These are phyloP conservation scores for Phytophthora quininea DNA, from an alignment of 352 stramenopile genomes.

Conservation along the genomic window DNA sequence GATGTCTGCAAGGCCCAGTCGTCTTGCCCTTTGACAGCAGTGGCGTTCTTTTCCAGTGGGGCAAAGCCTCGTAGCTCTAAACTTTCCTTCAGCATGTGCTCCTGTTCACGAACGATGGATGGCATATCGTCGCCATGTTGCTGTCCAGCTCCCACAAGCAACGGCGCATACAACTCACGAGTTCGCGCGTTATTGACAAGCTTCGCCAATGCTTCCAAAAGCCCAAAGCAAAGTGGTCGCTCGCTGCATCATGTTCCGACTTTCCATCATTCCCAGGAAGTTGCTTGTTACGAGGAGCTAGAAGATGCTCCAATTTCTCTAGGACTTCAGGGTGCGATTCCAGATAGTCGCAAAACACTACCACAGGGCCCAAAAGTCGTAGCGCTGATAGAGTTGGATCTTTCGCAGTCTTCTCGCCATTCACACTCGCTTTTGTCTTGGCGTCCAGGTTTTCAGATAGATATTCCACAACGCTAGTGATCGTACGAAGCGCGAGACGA, in stretches of 20 bases:
- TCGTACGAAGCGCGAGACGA: conserved; percentile 51
- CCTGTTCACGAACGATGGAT: conserved; percentile 34
- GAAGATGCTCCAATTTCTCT: conserved; percentile 47
- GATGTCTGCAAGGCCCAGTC: conserved; percentile 36
- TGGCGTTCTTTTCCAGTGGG: conserved; percentile 41
- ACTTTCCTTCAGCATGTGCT: conserved; percentile 72
- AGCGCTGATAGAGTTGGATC: conserved; percentile 19
- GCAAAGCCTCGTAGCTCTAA: conserved; percentile 74
- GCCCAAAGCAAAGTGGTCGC: conserved; percentile 30
- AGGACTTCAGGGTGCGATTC: conserved; percentile 52
- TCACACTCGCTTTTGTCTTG: conserved; percentile 18
- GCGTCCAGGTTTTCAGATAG: conserved; percentile 40
- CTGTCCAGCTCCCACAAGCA: too few relatives aligned
- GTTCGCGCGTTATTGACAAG: conserved; percentile 63
- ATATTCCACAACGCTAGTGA: conserved; percentile 59
- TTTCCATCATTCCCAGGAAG: conserved; percentile 24
- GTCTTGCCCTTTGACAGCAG: conserved; percentile 19
- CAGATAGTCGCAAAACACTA: conserved; percentile 76
- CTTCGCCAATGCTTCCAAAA: conserved; percentile 60
- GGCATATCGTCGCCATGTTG: not conserved
- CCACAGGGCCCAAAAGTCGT: conserved; percentile 60
- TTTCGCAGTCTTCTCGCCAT: conserved; percentile 19
- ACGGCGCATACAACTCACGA: conserved; percentile 19
- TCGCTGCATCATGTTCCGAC: conserved; percentile 21
- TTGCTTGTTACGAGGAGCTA: conserved; percentile 34